Conservation (phyloP, 331 rosid genomes). For the Erythrophleum ivorense region DNA sequence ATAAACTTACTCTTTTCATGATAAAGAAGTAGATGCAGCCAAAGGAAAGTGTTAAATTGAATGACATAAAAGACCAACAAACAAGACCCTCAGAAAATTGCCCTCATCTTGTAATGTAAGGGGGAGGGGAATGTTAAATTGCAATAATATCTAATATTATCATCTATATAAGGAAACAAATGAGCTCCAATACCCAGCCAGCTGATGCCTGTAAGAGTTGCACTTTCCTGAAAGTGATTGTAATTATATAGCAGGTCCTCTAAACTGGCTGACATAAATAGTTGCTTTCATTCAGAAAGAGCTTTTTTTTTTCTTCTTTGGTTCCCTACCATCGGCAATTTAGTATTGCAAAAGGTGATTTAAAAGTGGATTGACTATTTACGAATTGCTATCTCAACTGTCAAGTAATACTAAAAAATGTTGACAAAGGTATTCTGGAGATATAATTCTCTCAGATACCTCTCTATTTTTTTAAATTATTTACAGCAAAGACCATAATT, state of each 20-base stretch:
- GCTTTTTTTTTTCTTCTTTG: neutral
- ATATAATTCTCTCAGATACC: neutral
- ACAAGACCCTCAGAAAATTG: neutral
- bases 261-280: neutral
- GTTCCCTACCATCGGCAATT: constrained; percentile 1
- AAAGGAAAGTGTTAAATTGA: neutral
- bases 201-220: neutral
- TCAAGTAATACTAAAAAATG: neutral
- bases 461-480: neutral
- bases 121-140: neutral
- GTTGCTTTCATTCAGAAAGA: neutral
- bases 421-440: neutral
- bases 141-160: neutral
- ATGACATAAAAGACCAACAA: neutral
- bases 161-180: constrained; percentile 17
- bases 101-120: neutral
- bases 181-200: neutral
- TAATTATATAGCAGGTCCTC: neutral
- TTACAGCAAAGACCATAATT: neutral
- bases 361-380: constrained; percentile 1
- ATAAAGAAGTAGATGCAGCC: neutral
- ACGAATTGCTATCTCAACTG: neutral
- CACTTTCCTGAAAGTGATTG: constrained; percentile 5
- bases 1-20: constrained; percentile 7
- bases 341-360: neutral